phyloP scores from a whole-genome alignment of 306 rosid species.

The Canavalia gladiata region DNA sequence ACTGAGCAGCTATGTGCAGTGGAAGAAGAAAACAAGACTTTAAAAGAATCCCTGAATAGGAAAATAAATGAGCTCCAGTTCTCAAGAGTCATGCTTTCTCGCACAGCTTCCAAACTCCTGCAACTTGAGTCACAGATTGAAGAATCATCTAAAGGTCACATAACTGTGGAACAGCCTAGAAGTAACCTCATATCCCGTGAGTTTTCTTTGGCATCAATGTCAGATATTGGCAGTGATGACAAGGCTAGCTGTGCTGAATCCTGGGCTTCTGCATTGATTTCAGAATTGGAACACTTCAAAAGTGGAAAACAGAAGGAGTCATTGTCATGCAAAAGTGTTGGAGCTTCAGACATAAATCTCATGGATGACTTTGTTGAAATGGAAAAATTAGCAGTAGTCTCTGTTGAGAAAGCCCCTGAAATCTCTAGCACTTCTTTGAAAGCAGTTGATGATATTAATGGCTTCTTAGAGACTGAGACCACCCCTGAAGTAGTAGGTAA shows the following conservation, averaged over 20 bases:
- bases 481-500: conserved; percentile 53
- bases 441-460: conserved; percentile 50
- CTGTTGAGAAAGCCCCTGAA: conserved; percentile 61
- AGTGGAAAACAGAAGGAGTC: conserved; percentile 65
- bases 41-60: conserved; percentile 72
- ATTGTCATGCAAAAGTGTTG: conserved; percentile 56
- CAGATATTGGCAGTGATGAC: conserved; percentile 85
- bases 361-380: conserved; percentile 96
- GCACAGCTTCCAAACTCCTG: conserved; percentile 67
- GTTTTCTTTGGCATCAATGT: conserved; percentile 66
- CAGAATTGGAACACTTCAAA: conserved; percentile 76
- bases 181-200: conserved; percentile 57
- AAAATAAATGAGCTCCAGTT: conserved; percentile 76
- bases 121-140: conserved; percentile 60
- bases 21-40: conserved; percentile 82
- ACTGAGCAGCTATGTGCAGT: conserved; percentile 67
- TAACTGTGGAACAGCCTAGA: conserved; percentile 53
- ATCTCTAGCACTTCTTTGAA: conserved; percentile 53
- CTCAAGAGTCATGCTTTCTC: conserved; percentile 74
- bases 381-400: conserved; percentile 87
- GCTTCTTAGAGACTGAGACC: conserved; percentile 53
- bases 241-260: conserved; percentile 83
- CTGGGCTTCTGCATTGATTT: conserved; percentile 81
- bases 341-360: conserved; percentile 76
- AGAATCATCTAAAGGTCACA: conserved; percentile 60